These are phyloP conservation scores for Camelina laxa DNA, from an alignment of 345 rosid genomes.

Conservation along the genomic window DNA sequence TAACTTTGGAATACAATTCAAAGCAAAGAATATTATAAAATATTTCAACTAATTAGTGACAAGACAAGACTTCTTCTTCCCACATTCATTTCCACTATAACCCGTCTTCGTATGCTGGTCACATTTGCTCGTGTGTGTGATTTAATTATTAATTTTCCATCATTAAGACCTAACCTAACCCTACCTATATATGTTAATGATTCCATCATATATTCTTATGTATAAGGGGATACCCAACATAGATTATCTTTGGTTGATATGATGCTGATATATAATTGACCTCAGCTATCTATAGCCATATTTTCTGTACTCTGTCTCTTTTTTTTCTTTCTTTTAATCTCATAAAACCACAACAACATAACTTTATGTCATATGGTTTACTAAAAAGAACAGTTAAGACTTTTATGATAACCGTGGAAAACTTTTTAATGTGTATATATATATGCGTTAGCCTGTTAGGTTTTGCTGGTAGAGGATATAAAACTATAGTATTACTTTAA, in stretches of 20 bases:
- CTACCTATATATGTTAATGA: slow-evolving; percentile 8
- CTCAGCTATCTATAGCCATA: neutral
- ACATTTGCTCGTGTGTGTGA: slow-evolving; percentile 32
- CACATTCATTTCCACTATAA: slow-evolving; percentile 24
- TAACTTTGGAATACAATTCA: slow-evolving; percentile 8
- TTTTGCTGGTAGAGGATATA: slow-evolving; percentile 4
- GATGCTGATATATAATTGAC: neutral
- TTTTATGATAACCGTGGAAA: slow-evolving; percentile 4
- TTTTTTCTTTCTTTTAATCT: neutral
- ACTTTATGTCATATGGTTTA: neutral
- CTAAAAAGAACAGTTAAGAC: neutral
- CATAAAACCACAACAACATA: neutral
- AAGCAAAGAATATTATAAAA: slow-evolving; percentile 24
- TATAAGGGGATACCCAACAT: neutral
- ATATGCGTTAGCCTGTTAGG: neutral
- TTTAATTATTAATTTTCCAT: slow-evolving; percentile 6
- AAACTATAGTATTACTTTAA: neutral
- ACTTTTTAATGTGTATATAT: neutral
- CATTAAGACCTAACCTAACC: slow-evolving; percentile 26
- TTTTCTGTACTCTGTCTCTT: neutral
- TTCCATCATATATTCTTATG: neutral
- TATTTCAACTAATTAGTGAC: slow-evolving; percentile 21
- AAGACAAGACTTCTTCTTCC: slow-evolving; percentile 33
- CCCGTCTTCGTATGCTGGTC: slow-evolving; percentile 22
- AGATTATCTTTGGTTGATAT: slow-evolving; percentile 2